Evolutionary conservation across 2,329 filamentous ascomycete genomes (phyloP), one percentile per base, ranked within the genome.

Genomic region (Cadophora gregata): DNA sequence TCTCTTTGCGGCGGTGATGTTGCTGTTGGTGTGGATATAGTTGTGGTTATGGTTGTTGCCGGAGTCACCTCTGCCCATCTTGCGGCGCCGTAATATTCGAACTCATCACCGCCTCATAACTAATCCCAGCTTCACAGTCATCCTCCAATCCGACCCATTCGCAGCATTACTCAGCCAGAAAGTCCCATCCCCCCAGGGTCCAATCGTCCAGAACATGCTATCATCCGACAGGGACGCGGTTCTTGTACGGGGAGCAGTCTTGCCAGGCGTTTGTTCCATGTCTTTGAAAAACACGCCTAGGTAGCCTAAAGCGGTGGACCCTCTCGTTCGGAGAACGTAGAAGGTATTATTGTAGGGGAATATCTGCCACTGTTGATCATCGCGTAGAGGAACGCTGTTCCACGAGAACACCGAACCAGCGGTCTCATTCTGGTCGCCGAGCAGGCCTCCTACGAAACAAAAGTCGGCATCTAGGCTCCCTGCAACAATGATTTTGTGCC

Each of bases 111-210:
- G 33, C 8, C 24, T 4, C 14, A 8, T 14, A 8, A 9, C 21
- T 31, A 4, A n/a, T n/a, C 14, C 12, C 4, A 36, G 9, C 33
- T 55, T 31, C 19, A 19, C 60, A 55, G 14, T 31, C 64, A 24
- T 70, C 55, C 8, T 60, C 70, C 7, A 69, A 61, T 61, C 71
- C 72, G n/a, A 68, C 38, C 48, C 66, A 71, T 50, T 69, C 67
- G 71, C 73, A 75, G 21, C 38, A 55, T 47, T 68, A 48, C 31
- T 67, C 67, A 19, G 67, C 69, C 62, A 75, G 14, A 55, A 55
- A 4, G 50, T 55, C 1, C 50, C 27, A n/a, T 55, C 48, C 19
- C 50, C 50, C 50, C 50, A 55, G 1, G 50, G 50, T 27, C 27
- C 27, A 27, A 55, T n/a, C 12, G 14, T 29, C 50, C 50, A 55